Base-by-base conservation (phyloP, 805 yeast species). In the Candida montana region DNA sequence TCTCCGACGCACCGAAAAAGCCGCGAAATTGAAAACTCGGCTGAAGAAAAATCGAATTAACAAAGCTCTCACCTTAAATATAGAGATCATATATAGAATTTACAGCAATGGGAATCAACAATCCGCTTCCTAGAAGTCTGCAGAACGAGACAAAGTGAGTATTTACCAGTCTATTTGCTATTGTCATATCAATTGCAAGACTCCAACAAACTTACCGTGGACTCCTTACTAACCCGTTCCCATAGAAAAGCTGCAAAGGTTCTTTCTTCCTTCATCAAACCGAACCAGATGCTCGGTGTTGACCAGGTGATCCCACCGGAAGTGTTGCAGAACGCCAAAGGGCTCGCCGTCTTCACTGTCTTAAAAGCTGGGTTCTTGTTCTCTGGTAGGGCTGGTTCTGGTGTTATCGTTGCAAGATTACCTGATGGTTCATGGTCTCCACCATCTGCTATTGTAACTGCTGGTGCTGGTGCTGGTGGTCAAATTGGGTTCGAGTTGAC, bases 381-480 rank as follows among this genome's bases (percentile, higher is more conserved):
- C 62, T 86, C 96, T 3, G 99, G 98, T 23, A 77, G 99, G 61
- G 98, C 97, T 1, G 99, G 99, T 20, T 86, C 96, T 1, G 99
- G 99, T 49, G 86, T 91, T 28, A 84, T 91, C 47, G 95, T 91
- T 20, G 96, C 97, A 5, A 71, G 97, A 45, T 71, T 93, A 37
- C 95, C 95, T 2, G 98, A 93, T 63, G 98, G 97, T 1, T 65
- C 84, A 0, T 91, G 99, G 99, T 89, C 97, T 12, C 95, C 97
- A 3, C 99, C 99, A 1, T 82, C 95, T 2, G 99, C 97, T 9
- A 83, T 93, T 50, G 82, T 79, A 40, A 86, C 97, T 18, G 98
- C 95, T 3, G 99, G 98, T 54, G 98, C 97, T 4, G 98, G 99
- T 57, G 97, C 93, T 7, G 99, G 99, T 45, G 99, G 99, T 33